A percentile compares a stretch with the other conserved stretches of the same genome.
These are phyloP conservation scores for Blastobotrys robertii DNA, from an alignment of 805 yeast species.

Conservation along the genomic window DNA sequence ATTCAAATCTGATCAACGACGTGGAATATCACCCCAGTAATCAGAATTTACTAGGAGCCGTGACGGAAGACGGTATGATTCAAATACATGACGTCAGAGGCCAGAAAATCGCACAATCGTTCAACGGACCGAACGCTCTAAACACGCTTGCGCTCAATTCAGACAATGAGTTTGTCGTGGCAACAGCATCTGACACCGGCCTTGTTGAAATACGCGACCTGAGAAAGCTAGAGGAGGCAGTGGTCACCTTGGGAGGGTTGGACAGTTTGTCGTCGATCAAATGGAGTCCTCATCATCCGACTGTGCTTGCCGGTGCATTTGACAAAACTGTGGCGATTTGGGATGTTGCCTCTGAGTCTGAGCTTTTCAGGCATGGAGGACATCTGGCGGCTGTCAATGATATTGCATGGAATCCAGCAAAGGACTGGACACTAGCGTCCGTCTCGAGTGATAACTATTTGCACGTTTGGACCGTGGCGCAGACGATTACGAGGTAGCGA, in stretches of 20 bases:
- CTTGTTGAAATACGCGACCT: conserved; percentile 54
- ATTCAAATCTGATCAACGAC: conserved; percentile 53
- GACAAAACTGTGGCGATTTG: conserved; percentile 37
- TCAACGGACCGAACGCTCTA: conserved; percentile 30
- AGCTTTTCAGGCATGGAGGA: conserved; percentile 64
- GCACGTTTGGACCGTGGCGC: conserved; percentile 75
- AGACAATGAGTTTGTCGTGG: conserved; percentile 44
- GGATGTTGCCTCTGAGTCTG: conserved; percentile 10
- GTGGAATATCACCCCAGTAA: conserved; percentile 60
- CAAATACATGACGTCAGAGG: conserved; percentile 47
- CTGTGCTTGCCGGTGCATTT: conserved; percentile 56
- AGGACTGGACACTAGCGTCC: conserved; percentile 60
- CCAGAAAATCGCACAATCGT: conserved; percentile 5
- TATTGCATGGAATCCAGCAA: conserved; percentile 69
- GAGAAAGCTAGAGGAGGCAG: conserved; percentile 29
- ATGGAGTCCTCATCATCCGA: conserved; percentile 56
- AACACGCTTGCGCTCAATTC: conserved; percentile 56
- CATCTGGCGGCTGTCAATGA: conserved; percentile 85
- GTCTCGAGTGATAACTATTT: conserved; percentile 78
- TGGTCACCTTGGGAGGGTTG: conserved; percentile 23
- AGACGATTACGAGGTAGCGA: conserved; percentile 27
- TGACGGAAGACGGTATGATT: conserved; percentile 52
- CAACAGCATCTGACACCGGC: conserved; percentile 60
- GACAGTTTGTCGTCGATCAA: conserved; percentile 54
- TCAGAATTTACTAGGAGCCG: conserved; percentile 50